Base-by-base conservation (phyloP, 2,329 filamentous ascomycete genomes). In the Daldinia sp. region DNA sequence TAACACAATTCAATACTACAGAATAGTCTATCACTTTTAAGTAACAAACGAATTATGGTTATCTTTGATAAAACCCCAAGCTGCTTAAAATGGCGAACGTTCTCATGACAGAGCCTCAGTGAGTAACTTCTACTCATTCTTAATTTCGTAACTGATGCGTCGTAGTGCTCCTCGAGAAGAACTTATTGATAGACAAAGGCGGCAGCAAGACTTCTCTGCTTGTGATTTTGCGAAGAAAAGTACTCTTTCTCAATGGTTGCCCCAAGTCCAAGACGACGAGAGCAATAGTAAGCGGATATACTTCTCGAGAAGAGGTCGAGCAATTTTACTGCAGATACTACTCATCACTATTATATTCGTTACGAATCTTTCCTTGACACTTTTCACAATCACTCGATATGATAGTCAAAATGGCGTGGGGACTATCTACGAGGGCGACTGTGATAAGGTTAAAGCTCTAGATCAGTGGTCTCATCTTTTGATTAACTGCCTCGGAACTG, bases 401-500 rank as follows among this genome's bases (percentile, higher is more conserved):
- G 20, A 26, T 15, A 48, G 44, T 20, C 20, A 26, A 15, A 48
- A 28, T 6, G 44, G 44, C 20, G 23, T 48, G 23, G 44, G 44
- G 10, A 48, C 44, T 26, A 48, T 48, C 20, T 48, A 48, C 23
- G 44, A 48, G 12, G 44, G 44, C 1, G 23, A 48, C 42, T 46
- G 42, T 15, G 4, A 12, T 20, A 12, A 46, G 42, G 42, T 46
- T 26, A 46, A 46, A 26, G 4, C 42, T 15, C 10, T 46, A 2
- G 20, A 46, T 5, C 42, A 46, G 10, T 46, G 42, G 42, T 46
- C 10, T 2, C 42, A 46, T 46, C 42, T 46, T 1, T 42, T 75
- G 6, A 78, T 79, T 65, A 79, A 79, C 63, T 12, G 74, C 6
- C 46, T 80, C 7, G 70, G 75, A 2, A 80, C 78, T 0, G 60